Conservation (phyloP, 1,284 basidiomycete genomes). For the Naganishia albida region DNA sequence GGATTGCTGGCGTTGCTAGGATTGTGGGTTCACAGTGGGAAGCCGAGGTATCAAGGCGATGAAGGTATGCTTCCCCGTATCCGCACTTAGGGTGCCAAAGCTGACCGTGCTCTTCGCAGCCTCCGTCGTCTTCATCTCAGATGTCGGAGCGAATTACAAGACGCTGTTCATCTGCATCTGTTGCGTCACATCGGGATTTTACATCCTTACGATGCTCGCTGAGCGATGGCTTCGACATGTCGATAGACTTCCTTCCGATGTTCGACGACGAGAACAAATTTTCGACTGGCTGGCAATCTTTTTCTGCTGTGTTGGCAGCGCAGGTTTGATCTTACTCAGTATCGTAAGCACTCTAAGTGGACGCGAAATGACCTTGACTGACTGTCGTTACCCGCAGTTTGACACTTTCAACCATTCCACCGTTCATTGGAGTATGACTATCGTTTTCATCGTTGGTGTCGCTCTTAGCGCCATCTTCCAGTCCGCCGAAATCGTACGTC, state of each 20-base stretch:
- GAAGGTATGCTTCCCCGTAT: conserved; percentile 37
- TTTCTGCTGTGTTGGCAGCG: conserved; percentile 54
- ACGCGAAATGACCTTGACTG: neutral
- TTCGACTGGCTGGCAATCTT: conserved; percentile 55
- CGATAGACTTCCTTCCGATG: conserved; percentile 57
- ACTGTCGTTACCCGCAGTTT: conserved; percentile 37
- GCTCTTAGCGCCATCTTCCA: conserved; percentile 58
- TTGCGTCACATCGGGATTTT: conserved; percentile 42
- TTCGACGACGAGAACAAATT: conserved; percentile 50
- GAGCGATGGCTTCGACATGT: conserved; percentile 57
- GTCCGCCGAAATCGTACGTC: conserved; percentile 54
- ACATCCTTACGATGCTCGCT: conserved; percentile 53
- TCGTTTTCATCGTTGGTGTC: conserved; percentile 57
- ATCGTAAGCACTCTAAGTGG: conserved; percentile 41
- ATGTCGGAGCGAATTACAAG: conserved; percentile 46
- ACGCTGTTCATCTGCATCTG: conserved; percentile 54
- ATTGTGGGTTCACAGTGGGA: conserved; percentile 52
- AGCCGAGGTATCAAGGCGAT: conserved; percentile 48
- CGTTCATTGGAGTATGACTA: conserved; percentile 57
- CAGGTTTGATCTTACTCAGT: conserved; percentile 55
- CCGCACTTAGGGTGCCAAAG: no score
- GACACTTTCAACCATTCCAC: conserved; percentile 54
- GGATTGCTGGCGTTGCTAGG: conserved; percentile 47
- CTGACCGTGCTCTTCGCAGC: no score
- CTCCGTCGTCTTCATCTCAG: conserved; percentile 55